Evolutionary conservation across 2,329 filamentous ascomycete species (phyloP).

Genomic region (Dactylellina haptotyla): DNA sequence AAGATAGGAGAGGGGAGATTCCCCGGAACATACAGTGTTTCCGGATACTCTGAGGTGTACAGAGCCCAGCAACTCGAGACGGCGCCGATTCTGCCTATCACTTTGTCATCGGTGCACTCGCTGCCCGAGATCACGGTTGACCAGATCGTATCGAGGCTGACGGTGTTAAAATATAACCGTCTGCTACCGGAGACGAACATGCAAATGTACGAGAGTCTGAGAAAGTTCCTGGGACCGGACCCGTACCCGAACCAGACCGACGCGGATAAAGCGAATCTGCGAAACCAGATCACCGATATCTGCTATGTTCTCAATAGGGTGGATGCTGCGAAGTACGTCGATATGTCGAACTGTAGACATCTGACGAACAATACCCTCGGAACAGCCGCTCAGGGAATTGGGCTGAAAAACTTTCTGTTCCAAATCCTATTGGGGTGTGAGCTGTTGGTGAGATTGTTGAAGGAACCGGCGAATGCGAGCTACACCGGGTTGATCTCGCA

Average conservation of each 20-base stretch:
- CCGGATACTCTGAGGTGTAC: constrained; percentile 47
- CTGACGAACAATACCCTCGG: constrained; percentile 50
- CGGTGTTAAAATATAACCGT: constrained; percentile 43
- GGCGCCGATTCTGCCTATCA: constrained; percentile 41
- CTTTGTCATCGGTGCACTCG: constrained; percentile 46
- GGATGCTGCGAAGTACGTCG: constrained; percentile 31
- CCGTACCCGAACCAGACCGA: constrained; percentile 52
- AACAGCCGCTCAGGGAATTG: constrained; percentile 38
- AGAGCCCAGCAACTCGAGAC: constrained; percentile 46
- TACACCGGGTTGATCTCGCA: constrained; percentile 44
- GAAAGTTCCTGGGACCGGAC: constrained; percentile 45
- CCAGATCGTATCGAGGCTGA: constrained; percentile 47
- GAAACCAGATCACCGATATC: constrained; percentile 52
- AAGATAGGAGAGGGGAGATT: constrained; percentile 49
- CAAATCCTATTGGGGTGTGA: constrained; percentile 47
- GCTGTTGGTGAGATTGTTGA: constrained; percentile 38
- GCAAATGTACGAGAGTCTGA: constrained; percentile 49
- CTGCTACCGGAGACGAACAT: constrained; percentile 50
- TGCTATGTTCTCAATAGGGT: constrained; percentile 49
- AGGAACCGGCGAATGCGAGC: constrained; percentile 31
- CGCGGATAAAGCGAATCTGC: constrained; percentile 49
- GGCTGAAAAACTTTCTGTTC: constrained; percentile 48
- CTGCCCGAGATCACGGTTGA: constrained; percentile 42
- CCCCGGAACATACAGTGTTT: constrained; percentile 46
- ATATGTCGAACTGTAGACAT: constrained; percentile 51